Evolutionary conservation across 1,284 basidiomycete species (phyloP).

Genomic region (Rhodotorula sp.): DNA sequence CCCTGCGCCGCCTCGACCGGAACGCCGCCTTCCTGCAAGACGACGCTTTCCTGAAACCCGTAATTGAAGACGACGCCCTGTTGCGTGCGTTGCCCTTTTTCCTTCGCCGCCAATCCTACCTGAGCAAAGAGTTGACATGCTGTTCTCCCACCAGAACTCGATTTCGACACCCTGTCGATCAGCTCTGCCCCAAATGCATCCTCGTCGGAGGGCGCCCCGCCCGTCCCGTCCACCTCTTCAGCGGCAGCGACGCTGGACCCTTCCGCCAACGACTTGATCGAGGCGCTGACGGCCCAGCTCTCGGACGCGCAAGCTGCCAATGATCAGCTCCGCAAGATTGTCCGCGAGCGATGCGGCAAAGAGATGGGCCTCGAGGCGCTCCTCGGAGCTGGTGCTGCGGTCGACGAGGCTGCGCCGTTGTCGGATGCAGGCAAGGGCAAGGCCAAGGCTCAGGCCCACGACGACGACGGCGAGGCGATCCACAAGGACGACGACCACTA

Average conservation of each 20-base stretch:
- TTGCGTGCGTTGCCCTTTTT: slow-evolving; percentile 65
- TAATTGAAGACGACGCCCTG: slow-evolving; percentile 76
- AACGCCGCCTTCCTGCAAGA: slow-evolving; percentile 64
- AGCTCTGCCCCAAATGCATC: background rate
- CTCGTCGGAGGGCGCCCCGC: slow-evolving; percentile 1
- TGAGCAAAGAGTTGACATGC: no score
- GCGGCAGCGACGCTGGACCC: slow-evolving; percentile 9
- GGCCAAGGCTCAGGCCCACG: slow-evolving; percentile 44
- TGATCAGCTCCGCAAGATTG: slow-evolving; percentile 30
- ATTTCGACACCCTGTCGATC: slow-evolving; percentile 56
- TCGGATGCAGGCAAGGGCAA: slow-evolving; percentile 23
- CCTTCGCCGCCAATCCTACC: no score
- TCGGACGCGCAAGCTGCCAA: slow-evolving; percentile 35
- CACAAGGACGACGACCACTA: slow-evolving; percentile 86
- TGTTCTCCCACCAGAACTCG: slow-evolving; percentile 54
- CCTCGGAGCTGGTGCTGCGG: slow-evolving; percentile 1
- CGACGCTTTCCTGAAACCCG: slow-evolving; percentile 76
- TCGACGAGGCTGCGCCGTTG: background rate
- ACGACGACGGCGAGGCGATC: slow-evolving; percentile 21
- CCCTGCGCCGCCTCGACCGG: slow-evolving; percentile 58
- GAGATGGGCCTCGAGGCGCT: slow-evolving; percentile 27
- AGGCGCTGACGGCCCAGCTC: slow-evolving; percentile 35
- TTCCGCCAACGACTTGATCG: slow-evolving; percentile 31
- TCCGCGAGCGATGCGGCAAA: slow-evolving; percentile 28
- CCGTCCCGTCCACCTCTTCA: slow-evolving; percentile 1